Base-by-base conservation (phyloP, 75 land plant species). In the Cunninghamia lanceolata region DNA sequence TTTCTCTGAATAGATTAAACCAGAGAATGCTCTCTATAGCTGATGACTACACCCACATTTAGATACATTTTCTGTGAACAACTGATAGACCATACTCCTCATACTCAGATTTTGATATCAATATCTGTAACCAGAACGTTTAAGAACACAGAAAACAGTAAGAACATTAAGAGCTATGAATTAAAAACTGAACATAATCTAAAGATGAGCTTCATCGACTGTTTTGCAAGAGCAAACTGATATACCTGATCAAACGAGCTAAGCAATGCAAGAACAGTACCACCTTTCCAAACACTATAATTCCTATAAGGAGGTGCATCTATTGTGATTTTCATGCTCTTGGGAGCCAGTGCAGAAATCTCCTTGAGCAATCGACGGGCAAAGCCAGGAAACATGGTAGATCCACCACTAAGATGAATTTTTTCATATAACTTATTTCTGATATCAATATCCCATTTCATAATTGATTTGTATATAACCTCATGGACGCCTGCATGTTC, bases 401-500 rank as follows among this genome's bases (percentile, higher is more conserved):
- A 88, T 40, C 90, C 90, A 47, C 90, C 90, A 85, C 89, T 88
- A 30, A 89, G 86, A 82, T 88, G 87, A 77, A 88, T 66, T 53
- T 89, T 89, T 30, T 82, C 54, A 86, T 77, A n/a, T 82, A 89
- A 54, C 35, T 89, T 90, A 45, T 87, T 89, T 53, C 89, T 71
- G 59, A 89, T 88, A 75, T 89, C 90, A 38, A 89, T 89, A 46
- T 89, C 90, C 79, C 90, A 89, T 81, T 89, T 89, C 90, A 89
- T 89, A n/a, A 89, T 89, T 21, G 89, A 89, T 52, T 89, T 87
- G 86, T 87, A 87, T 52, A 86, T 87, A 45, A 85, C 71, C 83
- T 86, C 86, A 77, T 86, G 86, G 45, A 78, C 78, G 11, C 86
- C 86, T 52, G n/a, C n/a, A n/a, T n/a, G n/a, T n/a, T n/a, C n/a